phyloP scores from a whole-genome alignment of 306 rosid genomes.

The Mimosa pudica region DNA sequence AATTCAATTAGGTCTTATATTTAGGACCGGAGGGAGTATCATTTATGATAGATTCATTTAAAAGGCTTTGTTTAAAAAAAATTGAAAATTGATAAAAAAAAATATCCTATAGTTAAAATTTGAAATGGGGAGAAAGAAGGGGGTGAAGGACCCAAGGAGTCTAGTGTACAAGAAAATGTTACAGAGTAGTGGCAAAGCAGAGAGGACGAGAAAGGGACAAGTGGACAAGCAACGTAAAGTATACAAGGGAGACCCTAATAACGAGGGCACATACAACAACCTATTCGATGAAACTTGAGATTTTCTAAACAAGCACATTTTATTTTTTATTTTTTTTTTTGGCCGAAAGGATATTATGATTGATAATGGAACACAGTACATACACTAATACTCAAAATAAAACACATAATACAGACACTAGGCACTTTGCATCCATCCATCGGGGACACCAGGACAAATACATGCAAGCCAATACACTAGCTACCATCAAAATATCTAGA shows the following conservation, averaged over 20 bases:
- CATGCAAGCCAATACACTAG: no score
- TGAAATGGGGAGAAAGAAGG: slow-evolving; percentile 34
- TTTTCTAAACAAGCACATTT: slow-evolving; percentile 33
- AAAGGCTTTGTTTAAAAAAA: not conserved
- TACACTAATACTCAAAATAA: no score
- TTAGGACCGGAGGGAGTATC: no score
- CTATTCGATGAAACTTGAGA: slow-evolving; percentile 33
- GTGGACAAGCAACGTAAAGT: not conserved
- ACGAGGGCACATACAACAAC: slow-evolving; percentile 42
- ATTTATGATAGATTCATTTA: not conserved
- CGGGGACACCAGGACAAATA: no score
- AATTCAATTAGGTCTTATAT: no score
- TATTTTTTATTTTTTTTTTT: no score
- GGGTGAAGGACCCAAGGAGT: slow-evolving; percentile 40
- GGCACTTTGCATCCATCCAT: no score
- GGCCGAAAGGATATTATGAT: no score
- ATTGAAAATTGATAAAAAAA: not conserved
- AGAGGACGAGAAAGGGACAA: slow-evolving; percentile 22
- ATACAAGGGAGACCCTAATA: slow-evolving; percentile 35
- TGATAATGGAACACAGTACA: no score
- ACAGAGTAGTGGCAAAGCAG: slow-evolving; percentile 56
- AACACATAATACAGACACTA: no score
- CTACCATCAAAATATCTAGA: no score
- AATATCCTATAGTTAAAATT: slow-evolving; percentile 38
- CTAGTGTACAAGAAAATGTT: slow-evolving; percentile 43